Evolutionary conservation across 768 basidiomycete species (phyloP).

Genomic region (Auriscalpium vulgare): DNA sequence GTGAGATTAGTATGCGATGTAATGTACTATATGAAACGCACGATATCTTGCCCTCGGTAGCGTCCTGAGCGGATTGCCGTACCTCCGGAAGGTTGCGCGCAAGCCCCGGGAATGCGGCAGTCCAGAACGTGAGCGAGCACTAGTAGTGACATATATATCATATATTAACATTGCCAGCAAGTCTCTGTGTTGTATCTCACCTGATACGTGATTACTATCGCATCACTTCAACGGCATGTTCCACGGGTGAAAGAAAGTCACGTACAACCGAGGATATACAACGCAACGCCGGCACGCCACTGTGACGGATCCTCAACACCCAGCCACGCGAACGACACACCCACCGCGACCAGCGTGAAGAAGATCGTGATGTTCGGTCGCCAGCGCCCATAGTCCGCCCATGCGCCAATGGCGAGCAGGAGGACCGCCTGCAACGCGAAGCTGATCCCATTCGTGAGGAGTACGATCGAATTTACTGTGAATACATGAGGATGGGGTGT

Average conservation of each 20-base stretch:
- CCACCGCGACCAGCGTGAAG: slow-evolving; percentile 59
- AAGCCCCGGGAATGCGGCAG: slow-evolving; percentile 73
- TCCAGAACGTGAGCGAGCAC: slow-evolving; percentile 75
- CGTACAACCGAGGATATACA: slow-evolving; percentile 62
- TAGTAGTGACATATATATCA: slow-evolving; percentile 17
- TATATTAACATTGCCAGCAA: neutral
- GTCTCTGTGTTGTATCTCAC: slow-evolving; percentile 20
- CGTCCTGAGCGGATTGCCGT: slow-evolving; percentile 38
- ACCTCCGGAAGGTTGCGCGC: slow-evolving; percentile 65
- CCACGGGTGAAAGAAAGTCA: slow-evolving; percentile 5
- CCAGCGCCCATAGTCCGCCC: slow-evolving; percentile 81
- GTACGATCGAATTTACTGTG: slow-evolving; percentile 68
- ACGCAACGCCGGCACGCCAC: slow-evolving; percentile 53
- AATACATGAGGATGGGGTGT: neutral
- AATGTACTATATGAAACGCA: slow-evolving; percentile 20
- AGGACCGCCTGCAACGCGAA: slow-evolving; percentile 69
- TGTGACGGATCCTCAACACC: slow-evolving; percentile 57
- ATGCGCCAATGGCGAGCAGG: slow-evolving; percentile 60
- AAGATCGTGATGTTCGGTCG: slow-evolving; percentile 77
- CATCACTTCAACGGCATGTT: slow-evolving; percentile 1
- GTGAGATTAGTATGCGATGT: neutral
- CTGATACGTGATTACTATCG: slow-evolving; percentile 64
- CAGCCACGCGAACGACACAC: slow-evolving; percentile 71
- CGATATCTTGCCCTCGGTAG: slow-evolving; percentile 39
- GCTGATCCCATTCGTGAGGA: slow-evolving; percentile 72